phyloP scores from a whole-genome alignment of 2,329 filamentous ascomycete species.

The Colletotrichum orbiculare region DNA sequence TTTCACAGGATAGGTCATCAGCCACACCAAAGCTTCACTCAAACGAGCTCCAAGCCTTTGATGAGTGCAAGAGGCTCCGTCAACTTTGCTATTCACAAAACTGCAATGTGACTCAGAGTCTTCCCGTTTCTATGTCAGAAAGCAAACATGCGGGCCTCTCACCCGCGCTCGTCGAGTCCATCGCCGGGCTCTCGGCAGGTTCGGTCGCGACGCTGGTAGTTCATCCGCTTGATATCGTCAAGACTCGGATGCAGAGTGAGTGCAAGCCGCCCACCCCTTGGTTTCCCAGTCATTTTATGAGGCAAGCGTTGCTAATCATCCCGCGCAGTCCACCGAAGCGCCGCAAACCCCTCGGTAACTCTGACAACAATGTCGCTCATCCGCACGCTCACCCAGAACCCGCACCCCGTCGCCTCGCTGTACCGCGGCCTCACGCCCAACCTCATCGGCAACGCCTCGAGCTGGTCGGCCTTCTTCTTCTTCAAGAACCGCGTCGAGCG shows the following conservation, averaged over 20 bases:
- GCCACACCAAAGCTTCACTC: constrained; percentile 26
- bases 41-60: neutral
- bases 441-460: constrained; percentile 87
- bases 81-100: neutral
- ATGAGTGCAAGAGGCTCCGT: neutral
- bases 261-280: constrained; percentile 20
- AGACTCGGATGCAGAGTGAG: constrained; percentile 91
- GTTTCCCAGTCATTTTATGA: neutral
- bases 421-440: constrained; percentile 94
- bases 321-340: constrained; percentile 61
- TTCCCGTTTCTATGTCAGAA: constrained; percentile 56
- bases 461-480: constrained; percentile 94
- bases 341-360: constrained; percentile 49
- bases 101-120: constrained; percentile 28
- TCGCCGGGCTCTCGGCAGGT: constrained; percentile 91
- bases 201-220: constrained; percentile 86
- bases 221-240: constrained; percentile 94
- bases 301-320: neutral
- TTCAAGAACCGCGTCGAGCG: constrained; percentile 70
- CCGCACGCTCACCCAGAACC: constrained; percentile 58
- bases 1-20: constrained; percentile 16
- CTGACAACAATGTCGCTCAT: constrained; percentile 65
- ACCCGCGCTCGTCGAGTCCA: constrained; percentile 84
- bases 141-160: constrained; percentile 70
- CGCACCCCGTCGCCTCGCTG: constrained; percentile 73